These are phyloP conservation scores for Chytridiales sp. DNA, from an alignment of 371 early-diverging fungal genomes.

Conservation along the genomic window DNA sequence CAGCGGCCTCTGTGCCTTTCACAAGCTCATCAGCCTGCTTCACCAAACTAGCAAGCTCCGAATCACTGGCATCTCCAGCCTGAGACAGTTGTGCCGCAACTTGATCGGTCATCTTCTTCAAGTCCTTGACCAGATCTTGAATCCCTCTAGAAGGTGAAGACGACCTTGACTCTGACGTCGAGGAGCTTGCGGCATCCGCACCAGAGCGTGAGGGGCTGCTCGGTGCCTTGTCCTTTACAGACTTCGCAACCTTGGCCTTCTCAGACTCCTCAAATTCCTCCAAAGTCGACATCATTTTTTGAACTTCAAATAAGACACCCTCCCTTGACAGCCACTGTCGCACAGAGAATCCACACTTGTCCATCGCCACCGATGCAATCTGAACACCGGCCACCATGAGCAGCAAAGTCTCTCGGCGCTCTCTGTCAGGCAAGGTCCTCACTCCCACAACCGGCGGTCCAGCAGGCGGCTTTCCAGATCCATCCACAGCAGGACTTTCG, in stretches of 20 bases:
- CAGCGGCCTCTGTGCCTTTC: too few species aligned
- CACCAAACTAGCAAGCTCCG: conserved; percentile 12
- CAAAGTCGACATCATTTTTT: conserved; percentile 19
- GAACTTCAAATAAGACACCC: conserved; percentile 37
- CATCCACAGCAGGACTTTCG: background rate
- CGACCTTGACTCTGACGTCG: too few species aligned
- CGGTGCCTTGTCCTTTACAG: background rate
- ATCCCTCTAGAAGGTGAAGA: too few species aligned
- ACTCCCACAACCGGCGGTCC: background rate
- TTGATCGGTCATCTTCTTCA: conserved; percentile 24
- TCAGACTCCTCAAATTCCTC: conserved; percentile 7
- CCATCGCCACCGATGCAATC: conserved; percentile 32
- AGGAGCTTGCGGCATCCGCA: too few species aligned
- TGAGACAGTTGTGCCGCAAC: conserved; percentile 10
- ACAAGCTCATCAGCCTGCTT: conserved; percentile 19
- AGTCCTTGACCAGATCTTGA: conserved; percentile 28
- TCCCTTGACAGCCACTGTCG: conserved; percentile 37
- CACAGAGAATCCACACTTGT: conserved; percentile 30
- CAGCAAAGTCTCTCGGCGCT: conserved; percentile 35
- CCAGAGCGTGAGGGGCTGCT: too few species aligned
- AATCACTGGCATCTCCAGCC: conserved; percentile 1
- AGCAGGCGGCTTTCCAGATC: background rate
- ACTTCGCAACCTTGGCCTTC: conserved; percentile 11
- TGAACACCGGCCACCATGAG: conserved; percentile 36
- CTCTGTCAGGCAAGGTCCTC: conserved; percentile 9